Evolutionary conservation across 176 grass and related monocot species (phyloP), one percentile per base, ranked within the genome.

Genomic region (Echinochloa phyllopogon): DNA sequence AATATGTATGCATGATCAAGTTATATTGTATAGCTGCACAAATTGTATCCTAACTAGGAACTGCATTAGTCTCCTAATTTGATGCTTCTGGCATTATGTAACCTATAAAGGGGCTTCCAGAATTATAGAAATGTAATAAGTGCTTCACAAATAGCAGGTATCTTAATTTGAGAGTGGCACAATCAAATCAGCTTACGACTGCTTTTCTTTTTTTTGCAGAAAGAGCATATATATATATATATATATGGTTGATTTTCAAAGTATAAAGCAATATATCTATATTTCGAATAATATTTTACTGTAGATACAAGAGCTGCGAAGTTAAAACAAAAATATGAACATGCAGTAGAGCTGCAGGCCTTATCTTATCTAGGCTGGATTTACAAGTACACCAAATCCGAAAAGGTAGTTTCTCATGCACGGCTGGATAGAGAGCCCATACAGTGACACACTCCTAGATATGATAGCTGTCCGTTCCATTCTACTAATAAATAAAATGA

Each of bases 61-160:
- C 64, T 40, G 64, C 40, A 69, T 43, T 44, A 23, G 65, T 41
- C 37, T 41, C 17, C 37, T 67, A 41, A 67, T 67, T 41, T 21
- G 65, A 67, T 21, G 37, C 65, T 67, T 67, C 36, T 66, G 37
- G 65, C 37, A 67, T 40, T 67, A 8, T 67, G 63, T 66, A 66
- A 39, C 15, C 16, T 67, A 40, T 21, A 67, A 67, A 41, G 38
- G 65, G 37, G 17, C 36, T 41, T 67, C 33, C 65, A 67, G 65
- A 41, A 67, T 67, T 40, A 67, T 67, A 41, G 38, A 37, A 67
- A 67, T 0, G 4, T 62, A 62, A 62, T 62, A 62, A 62, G 17
- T 36, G 61, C 27, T 64, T 36, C 12, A 36, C 12, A 36, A 64
- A 60, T 20, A 60, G 57, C n/a, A 60, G 21, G 57, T n/a, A 23